These are phyloP conservation scores for Wickerhamomyces sp. DNA, from an alignment of 1,139 yeast species.

Conservation along the genomic window DNA sequence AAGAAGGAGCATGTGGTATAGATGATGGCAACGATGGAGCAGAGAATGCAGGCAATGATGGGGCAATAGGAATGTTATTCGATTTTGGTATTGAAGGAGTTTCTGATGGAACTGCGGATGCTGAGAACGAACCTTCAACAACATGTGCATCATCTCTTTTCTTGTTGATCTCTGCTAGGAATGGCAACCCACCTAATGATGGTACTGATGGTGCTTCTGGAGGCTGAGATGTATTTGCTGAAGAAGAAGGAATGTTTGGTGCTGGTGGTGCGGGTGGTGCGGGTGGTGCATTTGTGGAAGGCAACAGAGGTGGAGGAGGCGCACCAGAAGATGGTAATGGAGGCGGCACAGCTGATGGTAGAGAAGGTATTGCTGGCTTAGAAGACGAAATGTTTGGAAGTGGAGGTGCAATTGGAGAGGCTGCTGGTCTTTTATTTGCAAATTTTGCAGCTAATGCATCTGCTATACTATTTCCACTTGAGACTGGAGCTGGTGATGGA, in stretches of 20 bases:
- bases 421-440: conserved; percentile 18
- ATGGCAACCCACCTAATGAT: conserved; percentile 34
- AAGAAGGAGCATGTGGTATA: conserved; percentile 13
- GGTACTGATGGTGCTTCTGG: conserved; percentile 19
- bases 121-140: conserved; percentile 29
- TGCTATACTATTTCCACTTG: conserved; percentile 22
- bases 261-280: conserved; percentile 24
- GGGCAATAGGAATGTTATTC: conserved; percentile 22
- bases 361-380: conserved; percentile 15
- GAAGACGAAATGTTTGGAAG: conserved; percentile 12
- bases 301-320: conserved; percentile 19
- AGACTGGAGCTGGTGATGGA: conserved; percentile 11
- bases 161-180: conserved; percentile 44
- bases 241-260: conserved; percentile 13
- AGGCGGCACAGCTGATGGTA: conserved; percentile 22
- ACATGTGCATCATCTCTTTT: conserved; percentile 42
- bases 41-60: conserved; percentile 16
- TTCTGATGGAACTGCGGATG: conserved; percentile 18
- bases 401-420: conserved; percentile 18
- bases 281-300: conserved; percentile 21
- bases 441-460: conserved; percentile 22
- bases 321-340: conserved; percentile 26
- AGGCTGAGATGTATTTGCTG: conserved; percentile 15
- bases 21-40: conserved; percentile 11
- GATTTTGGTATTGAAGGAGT: too few species aligned